Conservation (phyloP, 2,329 filamentous ascomycete species). For the Trichoderma brevicompactum region DNA sequence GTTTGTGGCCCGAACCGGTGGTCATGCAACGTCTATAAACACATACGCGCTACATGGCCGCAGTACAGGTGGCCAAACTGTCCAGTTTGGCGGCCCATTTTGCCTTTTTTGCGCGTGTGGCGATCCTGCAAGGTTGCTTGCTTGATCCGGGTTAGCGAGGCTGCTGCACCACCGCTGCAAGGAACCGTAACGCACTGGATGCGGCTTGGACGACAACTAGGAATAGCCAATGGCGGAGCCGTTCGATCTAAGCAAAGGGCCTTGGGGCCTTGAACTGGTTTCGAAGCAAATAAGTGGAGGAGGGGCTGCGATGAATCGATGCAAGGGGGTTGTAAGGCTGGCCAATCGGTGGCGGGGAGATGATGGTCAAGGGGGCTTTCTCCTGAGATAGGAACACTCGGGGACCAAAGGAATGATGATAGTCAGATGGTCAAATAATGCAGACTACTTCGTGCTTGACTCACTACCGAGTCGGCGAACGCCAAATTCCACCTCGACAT, state of each 20-base stretch:
- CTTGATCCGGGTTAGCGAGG: constrained; percentile 25
- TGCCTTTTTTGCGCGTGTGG: constrained; percentile 23
- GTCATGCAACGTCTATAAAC: constrained; percentile 14
- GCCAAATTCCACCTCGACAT: background rate
- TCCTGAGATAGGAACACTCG: background rate
- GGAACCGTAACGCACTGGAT: constrained; percentile 11
- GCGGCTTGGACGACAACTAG: constrained; percentile 16
- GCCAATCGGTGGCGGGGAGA: constrained; percentile 7
- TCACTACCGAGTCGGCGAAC: background rate
- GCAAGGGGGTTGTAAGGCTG: constrained; percentile 21
- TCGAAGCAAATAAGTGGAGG: constrained; percentile 9
- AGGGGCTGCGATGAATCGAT: constrained; percentile 12
- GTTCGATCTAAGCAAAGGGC: constrained; percentile 18
- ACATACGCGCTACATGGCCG: constrained; percentile 13
- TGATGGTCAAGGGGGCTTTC: background rate
- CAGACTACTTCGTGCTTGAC: background rate
- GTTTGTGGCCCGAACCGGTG: constrained; percentile 14
- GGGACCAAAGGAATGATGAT: constrained; percentile 1
- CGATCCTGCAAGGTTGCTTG: constrained; percentile 24
- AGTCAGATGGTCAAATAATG: background rate
- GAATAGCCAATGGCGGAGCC: constrained; percentile 22
- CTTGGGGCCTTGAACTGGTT: constrained; percentile 2
- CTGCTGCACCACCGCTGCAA: constrained; percentile 11
- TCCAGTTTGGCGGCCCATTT: constrained; percentile 27
- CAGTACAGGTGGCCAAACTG: constrained; percentile 4